Conservation (phyloP, 768 basidiomycete genomes). For the Sarcodon sp. region DNA sequence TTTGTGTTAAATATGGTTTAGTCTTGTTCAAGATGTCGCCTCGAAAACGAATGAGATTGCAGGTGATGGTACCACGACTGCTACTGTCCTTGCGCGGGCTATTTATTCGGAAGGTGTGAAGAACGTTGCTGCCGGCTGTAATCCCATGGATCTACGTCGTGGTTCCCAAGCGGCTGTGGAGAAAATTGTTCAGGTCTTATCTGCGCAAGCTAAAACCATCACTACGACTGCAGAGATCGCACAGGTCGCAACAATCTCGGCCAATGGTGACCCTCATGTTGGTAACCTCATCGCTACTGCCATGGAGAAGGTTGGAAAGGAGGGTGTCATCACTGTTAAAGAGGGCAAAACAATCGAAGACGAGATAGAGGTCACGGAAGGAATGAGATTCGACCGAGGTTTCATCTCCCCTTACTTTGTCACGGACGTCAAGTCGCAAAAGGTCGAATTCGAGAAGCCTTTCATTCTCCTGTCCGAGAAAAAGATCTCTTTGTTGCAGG, state of each 20-base stretch:
- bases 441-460: constrained; percentile 96
- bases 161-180: constrained; percentile 92
- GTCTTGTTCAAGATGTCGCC: constrained; percentile 91
- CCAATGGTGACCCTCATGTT: constrained; percentile 74
- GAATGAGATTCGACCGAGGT: constrained; percentile 99
- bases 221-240: constrained; percentile 97
- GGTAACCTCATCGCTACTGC: constrained; percentile 94
- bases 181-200: constrained; percentile 71
- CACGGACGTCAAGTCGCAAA: constrained; percentile 94
- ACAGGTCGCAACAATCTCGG: constrained; percentile 92
- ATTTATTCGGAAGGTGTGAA: constrained; percentile 99
- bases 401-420: constrained; percentile 98
- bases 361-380: constrained; percentile 98
- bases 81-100: constrained; percentile 91
- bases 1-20: constrained; percentile 14
- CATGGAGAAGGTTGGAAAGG: constrained; percentile 99
- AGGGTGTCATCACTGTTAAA: constrained; percentile 99
- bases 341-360: constrained; percentile 97
- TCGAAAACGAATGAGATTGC: constrained; percentile 95
- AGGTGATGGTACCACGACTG: constrained; percentile 97
- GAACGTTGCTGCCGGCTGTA: constrained; percentile 98
- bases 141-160: constrained; percentile 99
- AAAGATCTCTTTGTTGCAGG: constrained; percentile 92
- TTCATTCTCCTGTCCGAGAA: constrained; percentile 90
- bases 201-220: constrained; percentile 82